Evolutionary conservation across 345 rosid species (phyloP).

Genomic region (Draba incana): DNA sequence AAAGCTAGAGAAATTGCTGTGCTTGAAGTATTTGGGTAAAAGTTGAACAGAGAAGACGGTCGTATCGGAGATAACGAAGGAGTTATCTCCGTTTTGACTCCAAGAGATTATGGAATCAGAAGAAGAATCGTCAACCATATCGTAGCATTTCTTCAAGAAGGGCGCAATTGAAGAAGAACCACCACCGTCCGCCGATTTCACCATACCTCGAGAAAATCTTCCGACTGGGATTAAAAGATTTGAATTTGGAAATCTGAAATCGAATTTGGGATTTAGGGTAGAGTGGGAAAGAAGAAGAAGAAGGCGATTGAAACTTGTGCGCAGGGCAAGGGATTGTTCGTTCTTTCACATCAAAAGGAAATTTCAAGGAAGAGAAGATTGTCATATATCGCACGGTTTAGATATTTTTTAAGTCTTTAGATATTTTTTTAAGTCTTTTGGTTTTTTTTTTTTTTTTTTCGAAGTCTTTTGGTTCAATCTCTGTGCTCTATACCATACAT

Average conservation of each 20-base stretch:
- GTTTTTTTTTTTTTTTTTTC: too few species aligned
- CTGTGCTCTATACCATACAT: too few species aligned
- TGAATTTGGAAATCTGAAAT: conserved; percentile 6
- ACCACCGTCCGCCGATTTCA: conserved; percentile 55
- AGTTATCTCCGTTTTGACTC: conserved; percentile 53
- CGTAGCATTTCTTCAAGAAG: conserved; percentile 81
- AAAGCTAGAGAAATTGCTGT: conserved; percentile 79
- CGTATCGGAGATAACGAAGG: conserved; percentile 65
- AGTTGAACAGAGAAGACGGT: conserved; percentile 65
- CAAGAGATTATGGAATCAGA: conserved; percentile 71
- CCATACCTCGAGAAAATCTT: conserved; percentile 46
- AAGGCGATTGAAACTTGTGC: conserved; percentile 32
- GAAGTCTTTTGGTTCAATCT: too few species aligned
- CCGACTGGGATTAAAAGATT: too few species aligned
- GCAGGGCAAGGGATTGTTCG: conserved; percentile 33
- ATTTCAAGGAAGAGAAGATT: conserved; percentile 26
- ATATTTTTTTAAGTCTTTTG: neutral
- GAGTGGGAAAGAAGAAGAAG: neutral
- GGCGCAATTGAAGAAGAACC: conserved; percentile 59
- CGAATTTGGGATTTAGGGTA: neutral
- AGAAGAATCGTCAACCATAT: conserved; percentile 77
- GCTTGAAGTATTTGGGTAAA: conserved; percentile 81
- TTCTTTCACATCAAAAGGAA: conserved; percentile 25
- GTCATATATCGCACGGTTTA: neutral
- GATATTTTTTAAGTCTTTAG: too few species aligned